Base-by-base conservation (phyloP, 108 stramenopile genomes). In the Skeletonema potamos region DNA sequence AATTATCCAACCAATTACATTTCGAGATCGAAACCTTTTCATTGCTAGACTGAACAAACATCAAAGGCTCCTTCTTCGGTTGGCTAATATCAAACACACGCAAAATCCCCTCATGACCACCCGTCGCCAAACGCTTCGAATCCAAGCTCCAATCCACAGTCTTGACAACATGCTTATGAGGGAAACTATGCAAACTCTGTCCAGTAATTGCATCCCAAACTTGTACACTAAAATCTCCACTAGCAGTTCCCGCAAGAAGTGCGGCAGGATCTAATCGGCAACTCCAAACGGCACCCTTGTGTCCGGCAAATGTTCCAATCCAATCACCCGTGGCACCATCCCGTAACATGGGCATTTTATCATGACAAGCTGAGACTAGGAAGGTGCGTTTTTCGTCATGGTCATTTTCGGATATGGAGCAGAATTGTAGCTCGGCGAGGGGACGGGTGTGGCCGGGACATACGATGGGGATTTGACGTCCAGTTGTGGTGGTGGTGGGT, bases 251-350 rank as follows among this genome's bases (percentile, higher is more conserved):
- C 9, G 91, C 95, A n/a, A 99, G 74, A 28, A 73, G 79, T 13
- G 86, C 94, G 34, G 84, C 54, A 9, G 86, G 74, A 72, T 99
- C 97, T 39, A 99, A 73, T 58, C 87, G 90, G 41, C 94, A 95
- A n/a, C 81, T 81, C 98, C 98, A 99, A 0, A 99, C 99, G n/a
- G 99, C 99, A 28, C 99, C 99, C 82, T 99, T 98, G 85, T 99
- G 99, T 13, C 99, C 99, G 24, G 72, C 70, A 58, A 96, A 99
- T 0, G 97, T 98, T 18, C 99, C 99, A 27, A 99, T 98, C 99
- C 99, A 99, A 82, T 99, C 96, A 7, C 99, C 99, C 1, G 94
- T 89, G 22, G 83, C 60, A 3, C 91, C 99, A 79, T 97, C 92
- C 7, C 99, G 93, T 32, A 99, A 55, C 97, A 98, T 98, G 62